Evolutionary conservation across 2,329 filamentous ascomycete genomes (phyloP), one percentile per base, ranked within the genome.

Genomic region (Emericellopsis atlantica): DNA sequence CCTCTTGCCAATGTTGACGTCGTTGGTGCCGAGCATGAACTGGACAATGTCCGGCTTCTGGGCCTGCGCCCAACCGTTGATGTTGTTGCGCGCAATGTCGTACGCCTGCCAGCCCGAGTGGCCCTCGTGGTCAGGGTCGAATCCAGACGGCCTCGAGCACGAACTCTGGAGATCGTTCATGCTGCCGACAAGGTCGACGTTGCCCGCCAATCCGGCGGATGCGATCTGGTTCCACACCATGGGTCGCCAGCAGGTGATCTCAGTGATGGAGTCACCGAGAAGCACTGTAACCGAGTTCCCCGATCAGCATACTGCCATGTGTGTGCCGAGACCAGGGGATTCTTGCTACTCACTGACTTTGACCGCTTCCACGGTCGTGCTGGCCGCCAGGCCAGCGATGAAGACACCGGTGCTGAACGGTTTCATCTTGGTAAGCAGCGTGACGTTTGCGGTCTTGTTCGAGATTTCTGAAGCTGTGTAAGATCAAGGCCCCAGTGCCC

Each of bases 1-100:
- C 6, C 53, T 46, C 34, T 43, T 43, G 4, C 57, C 54, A 15
- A 50, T 46, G 12, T 48, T 48, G 6, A 67, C 56, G 46, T 69
- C 65, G 46, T 68, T 67, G 3, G 65, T 69, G 31, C 65, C 65
- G 5, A 68, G 54, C 60, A 65, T 65, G 50, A 66, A 65, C 53
- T 60, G 61, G 11, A 68, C 60, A 12, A 68, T 54, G 42, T 67
- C 65, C 10, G 64, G 58, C 9, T 52, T 55, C 2, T 57, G 55
- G 39, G 34, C 52, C 22, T 52, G 49, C 18, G 66, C 50, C 64
- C 64, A 67, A 24, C 51, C 53, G 5, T 50, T 50, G 5, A 66
- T 51, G 45, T 67, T 57, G 40, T 55, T 59, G 45, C 58, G 59
- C 16, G 64, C 64, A 40, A 68, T 66, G 48, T 67, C 56, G 44